Conservation (phyloP, 306 rosid species). For the Amphicarpaea edgeworthii region DNA sequence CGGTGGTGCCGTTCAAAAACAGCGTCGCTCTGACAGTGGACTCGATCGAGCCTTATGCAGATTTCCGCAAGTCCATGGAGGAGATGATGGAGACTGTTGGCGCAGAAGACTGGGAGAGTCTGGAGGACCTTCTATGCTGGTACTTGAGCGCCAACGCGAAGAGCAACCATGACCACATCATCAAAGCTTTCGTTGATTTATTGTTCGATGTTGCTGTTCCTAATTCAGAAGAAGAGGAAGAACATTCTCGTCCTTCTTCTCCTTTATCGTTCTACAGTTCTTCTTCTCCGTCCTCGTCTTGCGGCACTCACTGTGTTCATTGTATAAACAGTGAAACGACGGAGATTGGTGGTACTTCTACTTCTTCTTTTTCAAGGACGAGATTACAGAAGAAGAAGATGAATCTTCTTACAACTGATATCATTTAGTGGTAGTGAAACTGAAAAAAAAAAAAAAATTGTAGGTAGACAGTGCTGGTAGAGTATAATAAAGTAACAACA, state of each 20-base stretch:
- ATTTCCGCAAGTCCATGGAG: constrained; percentile 79
- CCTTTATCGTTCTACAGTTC: constrained; percentile 53
- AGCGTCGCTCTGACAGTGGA: constrained; percentile 61
- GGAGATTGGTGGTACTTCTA: constrained; percentile 33
- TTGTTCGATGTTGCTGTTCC: constrained; percentile 51
- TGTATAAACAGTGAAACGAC: constrained; percentile 48
- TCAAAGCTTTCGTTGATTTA: constrained; percentile 80
- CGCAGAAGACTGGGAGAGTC: constrained; percentile 67
- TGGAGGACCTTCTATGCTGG: constrained; percentile 76
- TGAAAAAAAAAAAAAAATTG: too few relatives aligned
- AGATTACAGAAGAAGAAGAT: constrained; percentile 39
- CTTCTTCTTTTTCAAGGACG: constrained; percentile 50
- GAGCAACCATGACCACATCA: constrained; percentile 57
- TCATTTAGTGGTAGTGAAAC: not conserved
- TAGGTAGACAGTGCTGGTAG: not conserved
- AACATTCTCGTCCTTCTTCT: constrained; percentile 42
- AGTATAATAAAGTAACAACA: not conserved
- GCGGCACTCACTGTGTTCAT: constrained; percentile 46
- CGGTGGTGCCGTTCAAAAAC: constrained; percentile 48
- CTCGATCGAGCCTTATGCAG: constrained; percentile 68
- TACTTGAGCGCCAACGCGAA: constrained; percentile 65
- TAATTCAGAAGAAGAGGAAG: too few relatives aligned
- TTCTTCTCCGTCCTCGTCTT: constrained; percentile 49
- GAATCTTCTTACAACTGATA: constrained; percentile 11
- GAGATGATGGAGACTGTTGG: constrained; percentile 82